Evolutionary conservation across 148 eudicot species (phyloP).

Genomic region (Chenopodium berlandieri): DNA sequence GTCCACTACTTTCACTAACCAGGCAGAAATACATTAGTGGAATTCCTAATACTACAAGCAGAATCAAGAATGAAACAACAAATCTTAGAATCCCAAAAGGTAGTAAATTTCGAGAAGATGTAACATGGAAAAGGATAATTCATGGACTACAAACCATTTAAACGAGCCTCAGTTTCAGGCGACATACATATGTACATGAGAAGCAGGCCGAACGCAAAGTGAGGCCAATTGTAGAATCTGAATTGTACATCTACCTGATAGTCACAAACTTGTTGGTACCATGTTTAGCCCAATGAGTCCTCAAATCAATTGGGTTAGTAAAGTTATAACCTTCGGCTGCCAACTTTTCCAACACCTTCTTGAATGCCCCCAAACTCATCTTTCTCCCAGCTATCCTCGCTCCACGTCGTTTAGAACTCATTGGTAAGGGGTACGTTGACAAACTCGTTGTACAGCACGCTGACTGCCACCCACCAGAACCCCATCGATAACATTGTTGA

Average conservation of each 20-base stretch:
- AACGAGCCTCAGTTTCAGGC: slow-evolving; percentile 36
- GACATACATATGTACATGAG: slow-evolving; percentile 48
- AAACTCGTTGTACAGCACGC: slow-evolving; percentile 47
- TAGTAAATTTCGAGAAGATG: slow-evolving; percentile 32
- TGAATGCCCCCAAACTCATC: slow-evolving; percentile 53
- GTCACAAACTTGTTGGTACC: slow-evolving; percentile 58
- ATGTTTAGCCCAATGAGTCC: slow-evolving; percentile 53
- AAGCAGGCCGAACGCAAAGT: slow-evolving; percentile 37
- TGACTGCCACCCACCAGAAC: slow-evolving; percentile 54
- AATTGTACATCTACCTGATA: slow-evolving; percentile 43
- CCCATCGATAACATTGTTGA: slow-evolving; percentile 53
- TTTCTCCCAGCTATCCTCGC: slow-evolving; percentile 54
- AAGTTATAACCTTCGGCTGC: slow-evolving; percentile 56
- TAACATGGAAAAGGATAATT: slow-evolving; percentile 30
- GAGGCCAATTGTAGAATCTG: slow-evolving; percentile 35
- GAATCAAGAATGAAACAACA: slow-evolving; percentile 35
- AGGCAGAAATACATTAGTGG: slow-evolving; percentile 44
- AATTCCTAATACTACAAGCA: slow-evolving; percentile 37
- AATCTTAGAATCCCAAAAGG: slow-evolving; percentile 30
- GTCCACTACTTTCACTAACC: slow-evolving; percentile 36
- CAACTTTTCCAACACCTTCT: slow-evolving; percentile 51
- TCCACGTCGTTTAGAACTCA: slow-evolving; percentile 50
- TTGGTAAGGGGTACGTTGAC: slow-evolving; percentile 53
- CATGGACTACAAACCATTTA: slow-evolving; percentile 34
- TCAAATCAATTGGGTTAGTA: slow-evolving; percentile 46